Base-by-base conservation (phyloP, 2,329 filamentous ascomycete species). In the Colletotrichum lindemuthianum region DNA sequence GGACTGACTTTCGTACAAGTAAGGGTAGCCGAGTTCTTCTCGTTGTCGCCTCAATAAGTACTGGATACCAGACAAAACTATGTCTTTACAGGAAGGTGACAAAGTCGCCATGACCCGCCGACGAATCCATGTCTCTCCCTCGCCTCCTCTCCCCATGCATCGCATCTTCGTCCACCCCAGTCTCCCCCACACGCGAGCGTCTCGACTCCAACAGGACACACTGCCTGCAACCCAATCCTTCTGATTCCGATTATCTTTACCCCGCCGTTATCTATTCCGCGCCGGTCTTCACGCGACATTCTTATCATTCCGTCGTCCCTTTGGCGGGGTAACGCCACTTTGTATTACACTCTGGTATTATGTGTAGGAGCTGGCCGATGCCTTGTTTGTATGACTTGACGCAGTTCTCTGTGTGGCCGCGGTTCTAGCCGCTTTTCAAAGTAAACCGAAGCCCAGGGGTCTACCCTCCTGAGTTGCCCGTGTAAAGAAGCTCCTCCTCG, bases 71-170 rank as follows among this genome's bases (percentile, higher is more conserved):
- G 45, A 47, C 54, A 13, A 13, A 15, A 47, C 63, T 66, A 64
- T 49, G 43, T 66, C 59, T 50, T 54, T 58, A 48, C 59, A 59
- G 63, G 63, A 66, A 64, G 63, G 63, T 66, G 63, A 64, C 47
- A 53, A 64, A 45, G 63, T 66, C 39, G 59, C 60, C n/a, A 34
- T 32, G 56, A 65, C 56, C 56, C 60, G 61, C 59, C 37, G n/a
- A 32, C 49, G 39, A 39, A 60, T 55, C 45, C 51, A 56, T 50
- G 50, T 24, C 4, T 24, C 24, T 24, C 24, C 24, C 4, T 24
- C 24, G 24, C 24, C 24, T 65, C 24, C 24, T 65, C 61, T 47
- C 61, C 61, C 50, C 57, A 45, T 50, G 48, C 57, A 53, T 32
- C 53, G 16, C 32, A 24, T 24, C 24, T 24, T 54, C 8, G n/a